Conservation (phyloP, 208 protist genomes). For the Crithidia brevicula region DNA sequence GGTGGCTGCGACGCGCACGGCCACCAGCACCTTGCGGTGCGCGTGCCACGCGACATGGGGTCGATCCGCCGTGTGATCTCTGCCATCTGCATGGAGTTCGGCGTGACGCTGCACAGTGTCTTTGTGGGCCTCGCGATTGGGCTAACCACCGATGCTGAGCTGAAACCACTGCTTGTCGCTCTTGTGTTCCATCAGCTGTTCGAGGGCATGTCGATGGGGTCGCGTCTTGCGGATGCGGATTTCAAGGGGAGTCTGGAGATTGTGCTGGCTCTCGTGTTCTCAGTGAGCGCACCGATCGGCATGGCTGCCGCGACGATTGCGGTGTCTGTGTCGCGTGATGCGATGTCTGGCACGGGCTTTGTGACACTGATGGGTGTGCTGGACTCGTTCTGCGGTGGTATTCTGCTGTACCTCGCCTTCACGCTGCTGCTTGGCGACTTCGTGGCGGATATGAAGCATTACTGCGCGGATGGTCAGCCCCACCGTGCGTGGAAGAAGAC, state of each 20-base stretch:
- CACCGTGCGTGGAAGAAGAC: slow-evolving; percentile 17
- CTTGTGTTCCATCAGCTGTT: slow-evolving; percentile 78
- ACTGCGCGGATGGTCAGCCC: slow-evolving; percentile 23
- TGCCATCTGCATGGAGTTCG: slow-evolving; percentile 41
- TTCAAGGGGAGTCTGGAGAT: slow-evolving; percentile 45
- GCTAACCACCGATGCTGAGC: slow-evolving; percentile 45
- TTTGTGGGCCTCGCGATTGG: slow-evolving; percentile 72
- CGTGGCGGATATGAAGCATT: slow-evolving; percentile 31
- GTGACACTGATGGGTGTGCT: slow-evolving; percentile 44
- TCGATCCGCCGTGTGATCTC: slow-evolving; percentile 35
- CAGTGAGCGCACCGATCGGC: slow-evolving; percentile 51
- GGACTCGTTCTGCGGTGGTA: slow-evolving; percentile 67
- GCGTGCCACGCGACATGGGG: slow-evolving; percentile 24
- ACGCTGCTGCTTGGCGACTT: slow-evolving; percentile 69
- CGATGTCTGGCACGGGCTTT: slow-evolving; percentile 45
- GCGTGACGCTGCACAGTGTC: slow-evolving; percentile 68
- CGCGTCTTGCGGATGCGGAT: slow-evolving; percentile 59
- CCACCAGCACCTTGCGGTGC: slow-evolving; percentile 36
- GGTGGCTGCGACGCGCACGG: slow-evolving; percentile 20
- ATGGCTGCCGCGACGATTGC: slow-evolving; percentile 36
- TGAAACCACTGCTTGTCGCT: slow-evolving; percentile 57
- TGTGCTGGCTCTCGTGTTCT: slow-evolving; percentile 46
- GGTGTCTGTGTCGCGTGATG: slow-evolving; percentile 33
- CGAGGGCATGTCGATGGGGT: slow-evolving; percentile 71
- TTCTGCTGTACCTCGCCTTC: slow-evolving; percentile 78